These are phyloP conservation scores for Leptomonas seymouri DNA, from an alignment of 208 protist species.

Conservation along the genomic window DNA sequence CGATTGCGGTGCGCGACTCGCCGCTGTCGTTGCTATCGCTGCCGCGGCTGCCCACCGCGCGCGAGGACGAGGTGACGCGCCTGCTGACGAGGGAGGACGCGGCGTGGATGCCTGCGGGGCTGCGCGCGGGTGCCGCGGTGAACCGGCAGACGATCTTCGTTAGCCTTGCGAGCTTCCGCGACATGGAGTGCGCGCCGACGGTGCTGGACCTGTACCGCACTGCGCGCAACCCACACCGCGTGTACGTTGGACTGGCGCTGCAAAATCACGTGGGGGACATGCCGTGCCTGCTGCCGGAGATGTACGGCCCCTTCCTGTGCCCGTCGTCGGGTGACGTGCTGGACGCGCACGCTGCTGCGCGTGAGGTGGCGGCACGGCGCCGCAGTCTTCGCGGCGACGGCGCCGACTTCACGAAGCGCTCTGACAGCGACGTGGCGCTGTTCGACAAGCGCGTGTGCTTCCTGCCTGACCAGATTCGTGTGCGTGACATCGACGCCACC, in stretches of 20 bases:
- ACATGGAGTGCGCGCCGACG: slow-evolving; percentile 81
- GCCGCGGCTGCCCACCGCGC: slow-evolving; percentile 7
- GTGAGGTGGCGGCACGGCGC: slow-evolving; percentile 10
- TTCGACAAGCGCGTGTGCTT: slow-evolving; percentile 51
- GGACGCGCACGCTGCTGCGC: slow-evolving; percentile 1
- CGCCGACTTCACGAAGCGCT: background rate
- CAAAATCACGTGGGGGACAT: slow-evolving; percentile 51
- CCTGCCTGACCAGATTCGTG: slow-evolving; percentile 51
- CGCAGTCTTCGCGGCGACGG: slow-evolving; percentile 6
- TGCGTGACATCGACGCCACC: slow-evolving; percentile 46
- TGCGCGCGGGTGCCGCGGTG: slow-evolving; percentile 9
- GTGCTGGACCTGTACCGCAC: slow-evolving; percentile 69
- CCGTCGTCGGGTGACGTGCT: background rate
- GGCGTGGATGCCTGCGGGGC: slow-evolving; percentile 18
- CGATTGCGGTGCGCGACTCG: background rate
- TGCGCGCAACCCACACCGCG: slow-evolving; percentile 65
- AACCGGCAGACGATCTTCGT: slow-evolving; percentile 80
- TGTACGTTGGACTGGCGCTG: slow-evolving; percentile 90
- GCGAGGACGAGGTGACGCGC: slow-evolving; percentile 19
- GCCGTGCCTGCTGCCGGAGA: slow-evolving; percentile 47
- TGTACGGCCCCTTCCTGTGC: slow-evolving; percentile 31
- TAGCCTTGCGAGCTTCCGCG: slow-evolving; percentile 88
- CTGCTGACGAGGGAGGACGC: slow-evolving; percentile 16
- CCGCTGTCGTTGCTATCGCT: slow-evolving; percentile 24
- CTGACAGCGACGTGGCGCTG: background rate